A percentile compares a stretch with the other conserved stretches of the same genome.
Evolutionary conservation across 2,329 filamentous ascomycete species (phyloP).

Genomic region (Periconia digitata): DNA sequence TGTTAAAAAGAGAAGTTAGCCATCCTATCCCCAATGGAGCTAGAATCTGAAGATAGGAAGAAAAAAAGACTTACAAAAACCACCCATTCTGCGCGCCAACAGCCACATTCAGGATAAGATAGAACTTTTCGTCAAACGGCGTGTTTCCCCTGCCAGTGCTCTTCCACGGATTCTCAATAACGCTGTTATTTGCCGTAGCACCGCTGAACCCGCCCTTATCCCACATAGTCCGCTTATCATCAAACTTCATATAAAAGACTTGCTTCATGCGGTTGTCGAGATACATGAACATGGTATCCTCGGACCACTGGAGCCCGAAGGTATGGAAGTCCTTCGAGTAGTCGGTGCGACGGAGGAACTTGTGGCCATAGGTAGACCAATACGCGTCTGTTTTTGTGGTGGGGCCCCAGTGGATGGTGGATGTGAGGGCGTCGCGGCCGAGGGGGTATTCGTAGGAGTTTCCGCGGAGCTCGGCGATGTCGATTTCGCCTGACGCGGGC

Average conservation of each 20-base stretch:
- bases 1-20: not conserved
- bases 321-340: constrained; percentile 70
- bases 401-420: constrained; percentile 75
- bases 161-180: constrained; percentile 64
- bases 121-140: constrained; percentile 75
- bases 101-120: constrained; percentile 73
- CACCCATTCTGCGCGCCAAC: constrained; percentile 79
- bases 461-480: constrained; percentile 76
- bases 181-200: constrained; percentile 64
- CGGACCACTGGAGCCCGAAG: constrained; percentile 70
- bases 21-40: constrained; percentile 33
- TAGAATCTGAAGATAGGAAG: no score
- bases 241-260: constrained; percentile 73
- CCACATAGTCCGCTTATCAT: constrained; percentile 59
- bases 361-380: constrained; percentile 20
- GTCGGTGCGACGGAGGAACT: constrained; percentile 64
- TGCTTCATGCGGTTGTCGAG: constrained; percentile 76
- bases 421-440: constrained; percentile 76
- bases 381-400: constrained; percentile 24
- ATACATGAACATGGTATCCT: constrained; percentile 84
- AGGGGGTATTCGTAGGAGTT: constrained; percentile 72
- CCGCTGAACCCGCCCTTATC: constrained; percentile 66
- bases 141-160: constrained; percentile 62
- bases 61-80: constrained; percentile 68
- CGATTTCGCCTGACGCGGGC: constrained; percentile 80